Evolutionary conservation across 805 yeast species (phyloP).

Genomic region (Wickerhamomyces sydowiorum): DNA sequence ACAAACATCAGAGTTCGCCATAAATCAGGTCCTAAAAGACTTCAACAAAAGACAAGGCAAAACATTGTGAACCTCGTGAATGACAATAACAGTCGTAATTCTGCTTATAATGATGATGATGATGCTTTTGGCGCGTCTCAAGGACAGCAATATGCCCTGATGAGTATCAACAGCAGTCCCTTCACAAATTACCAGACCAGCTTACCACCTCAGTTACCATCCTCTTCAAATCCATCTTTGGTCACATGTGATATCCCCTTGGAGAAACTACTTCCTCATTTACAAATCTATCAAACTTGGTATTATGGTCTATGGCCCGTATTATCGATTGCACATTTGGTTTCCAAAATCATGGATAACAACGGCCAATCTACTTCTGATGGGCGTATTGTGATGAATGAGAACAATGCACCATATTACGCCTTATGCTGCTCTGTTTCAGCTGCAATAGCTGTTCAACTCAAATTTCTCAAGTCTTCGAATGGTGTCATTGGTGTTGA

Average conservation of each 20-base stretch:
- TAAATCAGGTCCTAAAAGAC: constrained; percentile 20
- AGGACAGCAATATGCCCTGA: neutral
- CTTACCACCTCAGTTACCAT: neutral
- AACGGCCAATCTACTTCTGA: neutral
- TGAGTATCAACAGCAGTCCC: too few species aligned
- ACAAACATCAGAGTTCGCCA: constrained; percentile 19
- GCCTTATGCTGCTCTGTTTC: constrained; percentile 18
- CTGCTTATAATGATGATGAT: too few species aligned
- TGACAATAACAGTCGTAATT: too few species aligned
- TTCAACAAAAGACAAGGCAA: constrained; percentile 18
- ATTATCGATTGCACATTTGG: constrained; percentile 10
- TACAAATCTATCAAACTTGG: constrained; percentile 21
- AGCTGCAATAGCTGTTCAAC: constrained; percentile 18
- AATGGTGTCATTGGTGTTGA: constrained; percentile 10
- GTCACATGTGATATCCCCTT: constrained; percentile 5
- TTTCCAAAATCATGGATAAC: constrained; percentile 9
- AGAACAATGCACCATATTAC: constrained; percentile 11
- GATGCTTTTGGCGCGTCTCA: too few species aligned
- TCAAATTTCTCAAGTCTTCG: constrained; percentile 17
- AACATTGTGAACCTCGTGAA: constrained; percentile 7
- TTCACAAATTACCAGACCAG: neutral
- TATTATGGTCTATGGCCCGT: constrained; percentile 23
- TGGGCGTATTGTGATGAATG: constrained; percentile 2
- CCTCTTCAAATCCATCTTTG: neutral
- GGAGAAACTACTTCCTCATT: constrained; percentile 15